Conservation (phyloP, 2,329 filamentous ascomycete genomes). For the Cordyceps cateniannulata region DNA sequence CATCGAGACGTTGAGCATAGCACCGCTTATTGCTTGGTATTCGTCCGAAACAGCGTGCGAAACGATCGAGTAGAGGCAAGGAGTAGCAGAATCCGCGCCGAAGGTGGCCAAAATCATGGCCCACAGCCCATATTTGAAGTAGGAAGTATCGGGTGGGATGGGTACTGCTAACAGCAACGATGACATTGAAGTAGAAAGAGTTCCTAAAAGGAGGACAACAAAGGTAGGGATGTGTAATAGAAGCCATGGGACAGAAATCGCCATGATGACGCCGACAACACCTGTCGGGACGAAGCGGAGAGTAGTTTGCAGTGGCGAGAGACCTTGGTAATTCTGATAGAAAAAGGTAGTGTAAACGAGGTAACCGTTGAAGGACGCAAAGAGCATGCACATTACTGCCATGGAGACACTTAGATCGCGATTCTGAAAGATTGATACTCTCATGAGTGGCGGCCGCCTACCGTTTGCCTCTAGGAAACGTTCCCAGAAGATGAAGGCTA, state of each 20-base stretch:
- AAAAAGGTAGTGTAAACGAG: constrained; percentile 58
- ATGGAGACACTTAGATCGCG: constrained; percentile 50
- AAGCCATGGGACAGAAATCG: too few species aligned
- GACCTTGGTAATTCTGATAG: constrained; percentile 51
- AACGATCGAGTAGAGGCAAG: neutral
- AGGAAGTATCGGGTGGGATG: constrained; percentile 46
- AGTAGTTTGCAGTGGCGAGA: too few species aligned
- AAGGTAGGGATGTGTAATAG: too few species aligned
- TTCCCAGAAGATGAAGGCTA: constrained; percentile 49
- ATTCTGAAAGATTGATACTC: constrained; percentile 51
- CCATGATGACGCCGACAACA: too few species aligned
- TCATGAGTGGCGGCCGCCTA: constrained; percentile 34
- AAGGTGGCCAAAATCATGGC: constrained; percentile 44
- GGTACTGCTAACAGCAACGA: constrained; percentile 23
- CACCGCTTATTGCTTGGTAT: neutral
- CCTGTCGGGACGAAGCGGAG: too few species aligned
- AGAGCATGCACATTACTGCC: constrained; percentile 56
- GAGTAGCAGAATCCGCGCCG: neutral
- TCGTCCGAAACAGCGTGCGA: neutral
- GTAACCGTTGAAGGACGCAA: constrained; percentile 56
- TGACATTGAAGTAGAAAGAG: too few species aligned
- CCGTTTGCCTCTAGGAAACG: constrained; percentile 16
- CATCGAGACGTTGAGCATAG: too few species aligned
- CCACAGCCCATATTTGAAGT: constrained; percentile 56
- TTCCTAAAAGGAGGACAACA: too few species aligned